Conservation (phyloP, 2,329 filamentous ascomycete species). For the Pyrenophora seminiperda region DNA sequence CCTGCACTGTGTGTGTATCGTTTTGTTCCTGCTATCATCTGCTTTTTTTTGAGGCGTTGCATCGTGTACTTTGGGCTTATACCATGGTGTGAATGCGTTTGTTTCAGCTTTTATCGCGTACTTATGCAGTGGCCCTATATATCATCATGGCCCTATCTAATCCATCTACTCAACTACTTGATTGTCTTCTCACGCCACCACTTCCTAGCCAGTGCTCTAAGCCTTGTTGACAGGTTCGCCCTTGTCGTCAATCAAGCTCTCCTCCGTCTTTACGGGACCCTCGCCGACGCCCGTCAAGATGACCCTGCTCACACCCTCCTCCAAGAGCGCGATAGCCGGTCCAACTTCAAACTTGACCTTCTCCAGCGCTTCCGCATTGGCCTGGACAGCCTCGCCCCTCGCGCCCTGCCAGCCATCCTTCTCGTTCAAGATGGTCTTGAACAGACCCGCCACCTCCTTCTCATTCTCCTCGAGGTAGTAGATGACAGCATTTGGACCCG, state of each 20-base stretch:
- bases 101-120: background rate
- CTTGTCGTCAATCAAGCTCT: slow-evolving; percentile 73
- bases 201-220: slow-evolving; percentile 1
- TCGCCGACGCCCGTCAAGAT: slow-evolving; percentile 92
- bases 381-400: slow-evolving; percentile 59
- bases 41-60: slow-evolving; percentile 11
- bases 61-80: slow-evolving; percentile 16
- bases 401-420: slow-evolving; percentile 73
- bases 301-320: slow-evolving; percentile 81
- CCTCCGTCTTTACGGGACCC: slow-evolving; percentile 79
- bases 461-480: slow-evolving; percentile 88
- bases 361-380: slow-evolving; percentile 62
- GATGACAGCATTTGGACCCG: slow-evolving; percentile 93
- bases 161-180: background rate
- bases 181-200: no score
- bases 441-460: slow-evolving; percentile 73
- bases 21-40: background rate
- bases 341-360: slow-evolving; percentile 58
- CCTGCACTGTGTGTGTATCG: background rate
- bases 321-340: slow-evolving; percentile 57
- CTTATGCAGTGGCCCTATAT: background rate
- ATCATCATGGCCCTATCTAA: background rate
- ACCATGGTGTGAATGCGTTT: slow-evolving; percentile 13
- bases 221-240: slow-evolving; percentile 36
- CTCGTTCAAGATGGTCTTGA: slow-evolving; percentile 68